Conservation (phyloP, 2,329 filamentous ascomycete species). For the Myriosclerotinia duriaeana region DNA sequence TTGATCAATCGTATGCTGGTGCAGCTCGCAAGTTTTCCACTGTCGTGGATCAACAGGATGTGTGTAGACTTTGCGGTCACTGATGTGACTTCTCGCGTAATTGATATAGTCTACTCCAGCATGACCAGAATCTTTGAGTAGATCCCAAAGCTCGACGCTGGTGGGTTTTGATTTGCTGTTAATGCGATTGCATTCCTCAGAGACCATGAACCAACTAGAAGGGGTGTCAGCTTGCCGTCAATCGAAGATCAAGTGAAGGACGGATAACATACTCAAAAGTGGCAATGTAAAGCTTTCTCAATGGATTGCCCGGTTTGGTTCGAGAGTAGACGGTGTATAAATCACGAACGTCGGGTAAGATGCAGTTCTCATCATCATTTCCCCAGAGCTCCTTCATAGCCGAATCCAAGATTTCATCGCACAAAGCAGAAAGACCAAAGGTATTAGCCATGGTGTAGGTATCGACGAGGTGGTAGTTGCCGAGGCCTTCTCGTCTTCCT, state of each 20-base stretch:
- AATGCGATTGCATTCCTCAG: not conserved
- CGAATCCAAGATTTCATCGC: not conserved
- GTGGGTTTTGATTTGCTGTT: not conserved
- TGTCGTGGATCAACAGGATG: constrained; percentile 5
- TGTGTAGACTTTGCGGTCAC: not conserved
- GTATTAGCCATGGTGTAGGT: not conserved
- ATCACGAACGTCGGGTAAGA: not conserved
- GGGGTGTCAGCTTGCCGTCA: not conserved
- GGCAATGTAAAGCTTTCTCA: constrained; percentile 5
- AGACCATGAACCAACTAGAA: not conserved
- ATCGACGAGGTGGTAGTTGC: not conserved
- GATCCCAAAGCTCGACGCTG: not conserved
- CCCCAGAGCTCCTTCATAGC: constrained; percentile 6
- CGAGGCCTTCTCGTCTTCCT: not conserved
- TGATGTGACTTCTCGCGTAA: constrained; percentile 1
- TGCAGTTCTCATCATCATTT: not conserved
- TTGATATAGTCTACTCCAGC: not conserved
- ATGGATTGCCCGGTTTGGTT: not conserved
- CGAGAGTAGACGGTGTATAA: not conserved
- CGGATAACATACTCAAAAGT: not conserved
- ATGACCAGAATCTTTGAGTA: not conserved
- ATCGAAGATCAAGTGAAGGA: not conserved
- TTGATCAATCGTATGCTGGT: not conserved
- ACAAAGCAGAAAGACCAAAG: not conserved
- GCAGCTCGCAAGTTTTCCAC: not conserved